These are phyloP conservation scores for Trypanosoma boissoni DNA, from an alignment of 208 protist genomes.

Conservation along the genomic window DNA sequence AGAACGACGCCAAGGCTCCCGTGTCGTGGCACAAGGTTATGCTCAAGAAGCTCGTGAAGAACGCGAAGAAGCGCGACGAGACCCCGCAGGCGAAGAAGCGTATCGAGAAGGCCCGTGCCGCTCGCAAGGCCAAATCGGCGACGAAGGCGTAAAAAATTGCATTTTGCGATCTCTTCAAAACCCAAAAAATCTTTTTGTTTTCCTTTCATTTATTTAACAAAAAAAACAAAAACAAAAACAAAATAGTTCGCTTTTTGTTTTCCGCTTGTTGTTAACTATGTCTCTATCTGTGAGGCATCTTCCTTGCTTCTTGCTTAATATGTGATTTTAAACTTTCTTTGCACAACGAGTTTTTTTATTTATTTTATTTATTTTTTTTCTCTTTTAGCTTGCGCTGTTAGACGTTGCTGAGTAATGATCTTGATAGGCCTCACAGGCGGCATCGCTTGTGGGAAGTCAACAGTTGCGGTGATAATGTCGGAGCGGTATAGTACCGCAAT, in stretches of 20 bases:
- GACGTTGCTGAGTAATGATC: slow-evolving; percentile 36
- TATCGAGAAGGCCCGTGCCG: slow-evolving; percentile 82
- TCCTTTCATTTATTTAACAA: slow-evolving; percentile 1
- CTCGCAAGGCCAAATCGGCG: slow-evolving; percentile 43
- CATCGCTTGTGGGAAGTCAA: slow-evolving; percentile 91
- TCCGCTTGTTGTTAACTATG: background rate
- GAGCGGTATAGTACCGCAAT: slow-evolving; percentile 56
- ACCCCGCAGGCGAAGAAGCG: slow-evolving; percentile 74
- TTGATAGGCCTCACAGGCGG: slow-evolving; percentile 90
- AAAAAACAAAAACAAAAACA: background rate
- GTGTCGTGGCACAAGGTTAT: slow-evolving; percentile 89
- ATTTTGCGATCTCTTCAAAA: slow-evolving; percentile 9
- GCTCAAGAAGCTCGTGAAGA: slow-evolving; percentile 86
- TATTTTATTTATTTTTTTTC: background rate
- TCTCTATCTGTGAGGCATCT: background rate
- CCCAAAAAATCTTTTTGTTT: slow-evolving; percentile 4
- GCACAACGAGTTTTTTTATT: background rate
- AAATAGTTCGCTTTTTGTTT: no score
- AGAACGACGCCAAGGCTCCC: slow-evolving; percentile 83
- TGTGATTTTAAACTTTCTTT: background rate
- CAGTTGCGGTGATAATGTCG: slow-evolving; percentile 54
- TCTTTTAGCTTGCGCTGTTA: background rate
- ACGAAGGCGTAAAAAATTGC: slow-evolving; percentile 11
- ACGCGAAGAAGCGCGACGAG: slow-evolving; percentile 78
- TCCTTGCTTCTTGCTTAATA: background rate